phyloP scores from a whole-genome alignment of 2,329 filamentous ascomycete species.

The Aspergillus aculeatinus region DNA sequence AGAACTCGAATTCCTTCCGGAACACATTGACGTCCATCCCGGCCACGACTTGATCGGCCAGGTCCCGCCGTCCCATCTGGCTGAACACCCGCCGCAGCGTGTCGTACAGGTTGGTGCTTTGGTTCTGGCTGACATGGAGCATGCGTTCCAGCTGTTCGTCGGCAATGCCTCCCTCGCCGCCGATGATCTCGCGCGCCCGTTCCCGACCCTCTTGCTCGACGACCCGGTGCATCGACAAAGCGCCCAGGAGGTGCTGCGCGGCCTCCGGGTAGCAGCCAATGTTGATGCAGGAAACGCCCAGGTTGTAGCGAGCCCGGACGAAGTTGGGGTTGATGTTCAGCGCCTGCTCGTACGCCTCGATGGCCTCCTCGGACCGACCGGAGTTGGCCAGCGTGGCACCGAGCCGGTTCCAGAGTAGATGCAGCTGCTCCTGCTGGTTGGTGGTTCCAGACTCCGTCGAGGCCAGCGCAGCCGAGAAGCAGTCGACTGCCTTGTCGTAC shows the following conservation, averaged over 20 bases:
- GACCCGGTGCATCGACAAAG: slow-evolving; percentile 91
- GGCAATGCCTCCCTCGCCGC: slow-evolving; percentile 52
- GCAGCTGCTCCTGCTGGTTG: slow-evolving; percentile 82
- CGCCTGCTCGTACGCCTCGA: slow-evolving; percentile 92
- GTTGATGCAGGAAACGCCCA: slow-evolving; percentile 95
- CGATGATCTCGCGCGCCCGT: slow-evolving; percentile 77
- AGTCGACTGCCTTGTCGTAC: slow-evolving; percentile 97
- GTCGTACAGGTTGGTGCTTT: slow-evolving; percentile 95
- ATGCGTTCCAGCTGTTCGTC: slow-evolving; percentile 81
- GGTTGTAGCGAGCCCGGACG: slow-evolving; percentile 92
- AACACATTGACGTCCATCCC: slow-evolving; percentile 91
- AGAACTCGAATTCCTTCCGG: slow-evolving; percentile 88
- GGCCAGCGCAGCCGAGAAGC: slow-evolving; percentile 88
- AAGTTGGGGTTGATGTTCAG: slow-evolving; percentile 91
- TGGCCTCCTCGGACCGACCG: slow-evolving; percentile 90
- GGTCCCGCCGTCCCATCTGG: slow-evolving; percentile 86
- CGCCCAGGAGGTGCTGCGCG: slow-evolving; percentile 86
- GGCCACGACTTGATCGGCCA: slow-evolving; percentile 81
- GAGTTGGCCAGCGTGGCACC: slow-evolving; percentile 95
- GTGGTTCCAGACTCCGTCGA: slow-evolving; percentile 78
- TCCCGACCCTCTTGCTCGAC: slow-evolving; percentile 83
- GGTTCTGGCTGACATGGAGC: slow-evolving; percentile 77
- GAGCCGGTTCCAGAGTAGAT: slow-evolving; percentile 95
- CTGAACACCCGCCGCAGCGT: slow-evolving; percentile 92
- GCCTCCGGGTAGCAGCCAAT: slow-evolving; percentile 94